Evolutionary conservation across 306 rosid genomes (phyloP).

Genomic region (Hippophae rhamnoides): DNA sequence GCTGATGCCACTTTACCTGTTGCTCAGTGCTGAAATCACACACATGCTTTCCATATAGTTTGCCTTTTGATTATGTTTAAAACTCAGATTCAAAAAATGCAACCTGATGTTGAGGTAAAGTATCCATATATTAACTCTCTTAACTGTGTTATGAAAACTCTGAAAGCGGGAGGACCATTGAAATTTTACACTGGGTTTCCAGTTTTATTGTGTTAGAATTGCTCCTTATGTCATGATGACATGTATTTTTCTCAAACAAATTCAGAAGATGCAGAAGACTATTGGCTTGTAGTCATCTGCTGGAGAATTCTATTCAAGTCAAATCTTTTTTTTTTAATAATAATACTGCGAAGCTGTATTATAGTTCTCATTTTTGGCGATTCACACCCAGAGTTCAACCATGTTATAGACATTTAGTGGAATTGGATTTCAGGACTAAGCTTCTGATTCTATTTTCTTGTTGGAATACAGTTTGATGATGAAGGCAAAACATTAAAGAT

Average conservation of each 20-base stretch:
- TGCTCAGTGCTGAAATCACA: slow-evolving; percentile 83
- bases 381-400: too few species aligned
- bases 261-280: too few species aligned
- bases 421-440: too few species aligned
- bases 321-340: slow-evolving; percentile 18
- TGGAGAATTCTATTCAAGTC: slow-evolving; percentile 25
- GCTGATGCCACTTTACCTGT: slow-evolving; percentile 87
- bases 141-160: slow-evolving; percentile 68
- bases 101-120: slow-evolving; percentile 83
- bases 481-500: too few species aligned
- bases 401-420: too few species aligned
- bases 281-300: too few species aligned
- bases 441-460: too few species aligned
- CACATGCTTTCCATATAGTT: slow-evolving; percentile 22
- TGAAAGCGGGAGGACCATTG: slow-evolving; percentile 73
- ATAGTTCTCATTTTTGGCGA: slow-evolving; percentile 28
- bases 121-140: slow-evolving; percentile 81
- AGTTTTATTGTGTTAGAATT: too few species aligned
- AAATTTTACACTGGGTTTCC: slow-evolving; percentile 9
- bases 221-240: too few species aligned
- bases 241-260: too few species aligned
- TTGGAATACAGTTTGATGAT: too few species aligned
- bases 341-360: slow-evolving; percentile 34
- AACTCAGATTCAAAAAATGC: slow-evolving; percentile 97
- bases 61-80: slow-evolving; percentile 94